phyloP scores from a whole-genome alignment of 2,329 filamentous ascomycete genomes.

The Paecilomyces sp. region DNA sequence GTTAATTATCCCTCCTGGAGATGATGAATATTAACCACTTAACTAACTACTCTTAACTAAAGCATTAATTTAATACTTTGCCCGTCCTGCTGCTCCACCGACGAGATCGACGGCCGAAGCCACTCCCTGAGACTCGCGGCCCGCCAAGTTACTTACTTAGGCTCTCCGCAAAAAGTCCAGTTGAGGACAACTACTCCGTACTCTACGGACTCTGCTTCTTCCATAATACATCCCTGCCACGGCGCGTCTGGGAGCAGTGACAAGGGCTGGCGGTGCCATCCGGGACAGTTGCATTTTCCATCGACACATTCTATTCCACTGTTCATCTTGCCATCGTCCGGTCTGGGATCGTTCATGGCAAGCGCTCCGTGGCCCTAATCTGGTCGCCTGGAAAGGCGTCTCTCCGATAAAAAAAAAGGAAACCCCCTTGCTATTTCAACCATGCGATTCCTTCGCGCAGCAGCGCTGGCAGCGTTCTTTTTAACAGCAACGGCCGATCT shows the following conservation, averaged over 20 bases:
- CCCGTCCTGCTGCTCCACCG: background rate
- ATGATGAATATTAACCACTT: background rate
- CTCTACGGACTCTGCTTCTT: background rate
- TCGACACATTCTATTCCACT: background rate
- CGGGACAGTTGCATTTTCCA: constrained; percentile 10
- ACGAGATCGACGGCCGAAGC: background rate
- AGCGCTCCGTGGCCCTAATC: constrained; percentile 4
- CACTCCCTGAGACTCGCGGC: background rate
- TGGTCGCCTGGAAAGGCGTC: constrained; percentile 6
- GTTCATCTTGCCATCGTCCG: constrained; percentile 1
- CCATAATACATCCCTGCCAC: background rate
- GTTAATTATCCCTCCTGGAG: too few species aligned
- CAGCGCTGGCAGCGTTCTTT: constrained; percentile 24
- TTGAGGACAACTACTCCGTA: background rate
- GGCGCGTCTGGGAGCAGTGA: background rate
- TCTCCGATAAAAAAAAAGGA: background rate
- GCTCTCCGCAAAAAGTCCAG: background rate
- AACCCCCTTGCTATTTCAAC: background rate
- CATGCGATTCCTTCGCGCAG: constrained; percentile 18
- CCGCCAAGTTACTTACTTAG: background rate
- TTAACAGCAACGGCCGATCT: constrained; percentile 43
- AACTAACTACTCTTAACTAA: too few species aligned
- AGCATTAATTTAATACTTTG: background rate
- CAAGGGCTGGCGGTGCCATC: constrained; percentile 2
- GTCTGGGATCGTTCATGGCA: constrained; percentile 14